A percentile compares a stretch with the other conserved stretches of the same genome.
Evolutionary conservation across 305 asterid genomes (phyloP).

Genomic region (Andrographis paniculata): DNA sequence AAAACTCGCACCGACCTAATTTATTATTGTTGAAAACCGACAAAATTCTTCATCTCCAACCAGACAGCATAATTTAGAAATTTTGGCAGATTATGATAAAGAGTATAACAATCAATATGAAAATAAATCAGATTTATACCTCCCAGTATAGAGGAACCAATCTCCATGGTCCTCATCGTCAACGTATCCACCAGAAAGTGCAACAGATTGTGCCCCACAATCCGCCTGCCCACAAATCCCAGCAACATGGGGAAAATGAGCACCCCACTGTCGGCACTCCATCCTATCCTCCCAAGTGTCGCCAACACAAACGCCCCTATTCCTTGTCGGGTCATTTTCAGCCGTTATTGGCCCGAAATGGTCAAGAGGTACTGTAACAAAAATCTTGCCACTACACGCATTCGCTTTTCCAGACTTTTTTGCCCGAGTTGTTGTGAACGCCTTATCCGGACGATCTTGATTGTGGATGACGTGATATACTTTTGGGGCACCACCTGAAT

Average conservation of each 20-base stretch:
- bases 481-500: slow-evolving; percentile 45
- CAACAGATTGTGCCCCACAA: slow-evolving; percentile 86
- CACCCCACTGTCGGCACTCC: slow-evolving; percentile 98
- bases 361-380: slow-evolving; percentile 78
- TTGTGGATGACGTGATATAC: slow-evolving; percentile 51
- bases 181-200: slow-evolving; percentile 82
- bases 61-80: too few relatives aligned
- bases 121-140: slow-evolving; percentile 32
- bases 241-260: slow-evolving; percentile 82
- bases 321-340: slow-evolving; percentile 65
- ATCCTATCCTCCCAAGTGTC: slow-evolving; percentile 84
- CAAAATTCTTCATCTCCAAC: too few relatives aligned
- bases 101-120: slow-evolving; percentile 2
- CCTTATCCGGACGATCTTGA: slow-evolving; percentile 84
- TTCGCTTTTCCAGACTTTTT: slow-evolving; percentile 80
- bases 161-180: slow-evolving; percentile 96
- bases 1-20: too few relatives aligned
- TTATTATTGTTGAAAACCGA: too few relatives aligned
- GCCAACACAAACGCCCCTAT: slow-evolving; percentile 71
- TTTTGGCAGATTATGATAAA: too few relatives aligned
- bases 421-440: slow-evolving; percentile 80
- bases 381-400: slow-evolving; percentile 89
- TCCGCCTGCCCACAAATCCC: slow-evolving; percentile 82
- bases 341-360: slow-evolving; percentile 78
- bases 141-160: slow-evolving; percentile 96